Base-by-base conservation (phyloP, 495 filamentous ascomycete species). In the Apodospora peruviana region DNA sequence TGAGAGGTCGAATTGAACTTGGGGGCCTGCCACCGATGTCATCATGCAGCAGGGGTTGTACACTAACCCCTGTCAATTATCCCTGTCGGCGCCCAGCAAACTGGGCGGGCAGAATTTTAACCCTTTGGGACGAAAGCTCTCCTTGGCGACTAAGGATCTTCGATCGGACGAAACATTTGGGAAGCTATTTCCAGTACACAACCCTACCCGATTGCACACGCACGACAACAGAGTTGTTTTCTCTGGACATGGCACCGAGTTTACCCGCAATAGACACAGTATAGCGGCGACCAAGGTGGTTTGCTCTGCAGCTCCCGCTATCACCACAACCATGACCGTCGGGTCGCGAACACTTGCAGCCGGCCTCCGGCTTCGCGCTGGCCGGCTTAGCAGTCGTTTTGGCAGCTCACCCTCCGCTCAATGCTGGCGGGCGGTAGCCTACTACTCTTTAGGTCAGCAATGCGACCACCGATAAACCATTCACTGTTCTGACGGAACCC, bases 361-460 rank as follows among this genome's bases (percentile, higher is more conserved):
- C 24, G 35, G 45, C 45, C 37, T 53, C 37, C 24, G 25, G 52
- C 51, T 43, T 17, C 42, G 48, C 36, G 36, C 36, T 38, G 36
- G 43, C 18, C 47, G 27, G 41, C 38, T 48, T 22, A 39, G 45
- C 29, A 16, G 44, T 27, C 29, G 32, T 14, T 20, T 47, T 9
- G 25, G 24, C 36, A 40, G 37, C 21, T 14, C 35, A 16, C 39
- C 36, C 24, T 27, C 43, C 16, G 16, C 25, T n/a, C 39, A 37
- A 12, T 47, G 40, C 29, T 42, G 43, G 54, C 47, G 47, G 17
- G 54, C 44, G 41, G 43, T 40, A 2, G 39, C 39, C 39, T 41
- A 41, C 2, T 61, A 51, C 47, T 61, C 55, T 47, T 52, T 55
- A 52, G 56, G 56, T 58, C 39, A 58, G 56, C 54, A 55, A 50